These are phyloP conservation scores for Lactifluus volemus DNA, from an alignment of 768 basidiomycete genomes.

Conservation along the genomic window DNA sequence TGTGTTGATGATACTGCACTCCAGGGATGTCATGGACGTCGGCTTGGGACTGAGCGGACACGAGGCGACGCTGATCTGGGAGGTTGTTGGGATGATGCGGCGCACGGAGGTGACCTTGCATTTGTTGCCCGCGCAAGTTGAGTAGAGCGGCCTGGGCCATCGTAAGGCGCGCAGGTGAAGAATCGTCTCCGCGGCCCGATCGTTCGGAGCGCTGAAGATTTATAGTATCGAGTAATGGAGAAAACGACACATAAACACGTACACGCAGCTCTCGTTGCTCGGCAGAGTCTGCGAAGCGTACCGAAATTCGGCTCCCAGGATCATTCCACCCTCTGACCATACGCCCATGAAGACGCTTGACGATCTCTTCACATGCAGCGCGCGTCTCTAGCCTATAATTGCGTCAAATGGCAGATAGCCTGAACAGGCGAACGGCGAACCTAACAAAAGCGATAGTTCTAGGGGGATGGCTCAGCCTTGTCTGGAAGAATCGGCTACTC, in stretches of 20 bases:
- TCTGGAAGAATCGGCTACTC: conserved; percentile 74
- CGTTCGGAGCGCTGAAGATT: conserved; percentile 53
- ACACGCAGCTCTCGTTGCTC: conserved; percentile 74
- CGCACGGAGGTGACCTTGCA: conserved; percentile 23
- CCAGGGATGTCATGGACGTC: not conserved
- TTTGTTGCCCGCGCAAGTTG: conserved; percentile 63
- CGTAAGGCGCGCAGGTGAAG: conserved; percentile 54
- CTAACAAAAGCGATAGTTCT: conserved; percentile 77
- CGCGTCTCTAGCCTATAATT: conserved; percentile 57
- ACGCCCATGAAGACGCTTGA: conserved; percentile 69
- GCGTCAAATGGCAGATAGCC: not conserved
- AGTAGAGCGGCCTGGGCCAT: conserved; percentile 74
- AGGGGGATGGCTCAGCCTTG: conserved; percentile 64
- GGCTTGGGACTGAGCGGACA: conserved; percentile 4
- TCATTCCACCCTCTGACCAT: conserved; percentile 78
- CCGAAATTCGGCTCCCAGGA: conserved; percentile 65
- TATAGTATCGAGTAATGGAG: not conserved
- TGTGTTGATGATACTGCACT: conserved; percentile 1
- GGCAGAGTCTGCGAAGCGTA: conserved; percentile 68
- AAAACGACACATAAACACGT: conserved; percentile 23
- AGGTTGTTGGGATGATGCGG: conserved; percentile 9
- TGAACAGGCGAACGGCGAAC: conserved; percentile 31
- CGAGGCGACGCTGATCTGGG: conserved; percentile 22
- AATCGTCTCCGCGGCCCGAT: conserved; percentile 48
- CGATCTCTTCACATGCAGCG: conserved; percentile 62